These are phyloP conservation scores for Plectranthus barbatus DNA, from an alignment of 257 asterid species.

Conservation along the genomic window DNA sequence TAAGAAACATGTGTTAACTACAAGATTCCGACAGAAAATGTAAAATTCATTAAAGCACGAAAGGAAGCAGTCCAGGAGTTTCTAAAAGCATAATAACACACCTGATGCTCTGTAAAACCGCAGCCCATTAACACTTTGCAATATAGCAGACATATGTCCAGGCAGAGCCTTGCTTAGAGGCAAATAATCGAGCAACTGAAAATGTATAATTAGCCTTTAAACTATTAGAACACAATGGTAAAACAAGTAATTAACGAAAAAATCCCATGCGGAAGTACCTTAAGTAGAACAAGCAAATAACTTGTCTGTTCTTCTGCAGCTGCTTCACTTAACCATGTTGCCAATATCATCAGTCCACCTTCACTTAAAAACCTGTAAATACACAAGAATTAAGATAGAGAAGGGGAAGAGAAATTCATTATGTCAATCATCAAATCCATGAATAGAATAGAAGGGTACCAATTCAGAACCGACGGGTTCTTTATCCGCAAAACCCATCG, in stretches of 20 bases:
- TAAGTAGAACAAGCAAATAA: conserved; percentile 59
- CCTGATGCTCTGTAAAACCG: conserved; percentile 89
- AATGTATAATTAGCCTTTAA: conserved; percentile 18
- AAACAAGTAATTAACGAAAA: neutral
- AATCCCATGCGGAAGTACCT: conserved; percentile 33
- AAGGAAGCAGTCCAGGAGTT: conserved; percentile 4
- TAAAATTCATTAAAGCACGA: neutral
- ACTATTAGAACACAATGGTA: neutral
- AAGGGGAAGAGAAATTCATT: conserved; percentile 1
- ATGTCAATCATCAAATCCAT: conserved; percentile 4
- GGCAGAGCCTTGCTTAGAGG: conserved; percentile 83
- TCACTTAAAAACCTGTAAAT: conserved; percentile 68
- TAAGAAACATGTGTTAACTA: neutral
- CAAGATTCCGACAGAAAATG: neutral
- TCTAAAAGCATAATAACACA: conserved; percentile 39
- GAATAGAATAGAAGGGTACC: conserved; percentile 40
- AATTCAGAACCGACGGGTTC: conserved; percentile 53
- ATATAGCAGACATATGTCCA: conserved; percentile 86
- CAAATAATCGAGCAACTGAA: conserved; percentile 79
- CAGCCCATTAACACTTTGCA: conserved; percentile 84
- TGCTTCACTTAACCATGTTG: conserved; percentile 92
- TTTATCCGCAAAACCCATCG: conserved; percentile 68
- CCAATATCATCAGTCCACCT: conserved; percentile 87
- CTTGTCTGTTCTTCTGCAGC: conserved; percentile 88
- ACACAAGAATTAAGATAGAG: conserved; percentile 10